Evolutionary conservation across 164 flowering plant genomes (phyloP).

Genomic region (Tetrastigma voinierianum): DNA sequence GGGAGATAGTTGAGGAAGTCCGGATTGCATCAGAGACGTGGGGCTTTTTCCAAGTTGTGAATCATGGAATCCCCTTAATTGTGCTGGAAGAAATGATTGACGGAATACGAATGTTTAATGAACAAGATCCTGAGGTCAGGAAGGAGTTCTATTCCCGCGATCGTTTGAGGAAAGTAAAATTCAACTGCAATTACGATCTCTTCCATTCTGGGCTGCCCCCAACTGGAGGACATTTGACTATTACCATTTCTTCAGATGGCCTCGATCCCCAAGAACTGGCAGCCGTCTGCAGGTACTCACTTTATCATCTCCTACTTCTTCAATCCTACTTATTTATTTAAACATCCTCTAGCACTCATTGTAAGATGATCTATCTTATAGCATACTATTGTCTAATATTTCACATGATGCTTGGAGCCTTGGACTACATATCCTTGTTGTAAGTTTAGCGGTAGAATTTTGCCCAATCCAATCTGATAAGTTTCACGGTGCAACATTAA

Average conservation of each 20-base stretch:
- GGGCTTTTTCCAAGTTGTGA: conserved; percentile 18
- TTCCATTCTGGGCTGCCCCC: conserved; percentile 6
- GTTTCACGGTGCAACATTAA: too few species aligned
- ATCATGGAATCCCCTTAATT: conserved; percentile 3
- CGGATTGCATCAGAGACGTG: conserved; percentile 12
- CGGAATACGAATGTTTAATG: conserved; percentile 11
- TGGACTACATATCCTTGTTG: too few species aligned
- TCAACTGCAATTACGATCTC: conserved; percentile 14
- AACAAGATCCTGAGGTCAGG: conserved; percentile 11
- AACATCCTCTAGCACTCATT: too few species aligned
- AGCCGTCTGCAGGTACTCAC: conserved; percentile 5
- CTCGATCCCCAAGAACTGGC: conserved; percentile 11
- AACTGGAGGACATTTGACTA: conserved; percentile 14
- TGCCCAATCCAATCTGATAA: too few species aligned
- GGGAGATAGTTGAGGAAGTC: conserved; percentile 7
- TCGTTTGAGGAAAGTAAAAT: neutral
- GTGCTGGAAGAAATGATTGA: conserved; percentile 12
- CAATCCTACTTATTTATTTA: too few species aligned
- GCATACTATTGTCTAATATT: too few species aligned
- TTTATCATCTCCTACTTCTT: too few species aligned
- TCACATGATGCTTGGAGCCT: too few species aligned
- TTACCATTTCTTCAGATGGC: conserved; percentile 5
- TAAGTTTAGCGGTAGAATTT: too few species aligned
- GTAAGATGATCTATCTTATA: too few species aligned
- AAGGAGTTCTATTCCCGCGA: conserved; percentile 12